phyloP scores from a whole-genome alignment of 495 filamentous ascomycete species.

The Penicillium bialowiezense region DNA sequence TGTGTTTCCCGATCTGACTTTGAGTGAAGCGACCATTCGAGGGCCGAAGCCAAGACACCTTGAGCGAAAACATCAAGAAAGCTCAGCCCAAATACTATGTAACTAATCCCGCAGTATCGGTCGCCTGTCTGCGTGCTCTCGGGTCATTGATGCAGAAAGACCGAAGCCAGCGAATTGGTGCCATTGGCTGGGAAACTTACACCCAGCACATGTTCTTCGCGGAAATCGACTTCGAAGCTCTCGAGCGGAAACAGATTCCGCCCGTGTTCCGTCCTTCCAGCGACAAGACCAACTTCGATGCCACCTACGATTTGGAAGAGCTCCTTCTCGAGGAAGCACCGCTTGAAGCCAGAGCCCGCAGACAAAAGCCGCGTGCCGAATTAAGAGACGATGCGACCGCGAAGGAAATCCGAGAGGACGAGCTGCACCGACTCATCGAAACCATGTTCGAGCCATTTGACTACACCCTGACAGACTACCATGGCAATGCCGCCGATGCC shows the following conservation, averaged over 20 bases:
- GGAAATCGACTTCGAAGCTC: constrained; percentile 75
- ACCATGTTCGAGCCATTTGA: constrained; percentile 94
- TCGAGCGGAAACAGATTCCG: constrained; percentile 86
- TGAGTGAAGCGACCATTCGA: constrained; percentile 76
- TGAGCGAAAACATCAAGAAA: constrained; percentile 78
- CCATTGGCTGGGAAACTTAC: constrained; percentile 74
- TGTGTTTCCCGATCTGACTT: background rate
- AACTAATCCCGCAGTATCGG: constrained; percentile 83
- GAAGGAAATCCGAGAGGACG: constrained; percentile 91
- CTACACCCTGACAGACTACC: constrained; percentile 73
- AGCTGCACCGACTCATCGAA: constrained; percentile 92
- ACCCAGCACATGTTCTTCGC: constrained; percentile 86
- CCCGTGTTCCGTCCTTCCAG: constrained; percentile 89
- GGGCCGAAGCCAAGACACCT: constrained; percentile 74
- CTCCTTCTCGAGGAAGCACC: constrained; percentile 92
- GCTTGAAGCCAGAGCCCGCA: constrained; percentile 83
- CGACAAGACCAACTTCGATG: constrained; percentile 99
- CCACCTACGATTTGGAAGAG: constrained; percentile 96
- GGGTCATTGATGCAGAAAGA: constrained; percentile 78
- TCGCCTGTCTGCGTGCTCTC: constrained; percentile 82
- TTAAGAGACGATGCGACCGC: constrained; percentile 92
- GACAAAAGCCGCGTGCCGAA: constrained; percentile 89
- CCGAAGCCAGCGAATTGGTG: constrained; percentile 74
- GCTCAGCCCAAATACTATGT: constrained; percentile 83
- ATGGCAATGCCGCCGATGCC: constrained; percentile 42